These are phyloP conservation scores for Hanseniaspora singularis DNA, from an alignment of 805 yeast genomes.

Conservation along the genomic window DNA sequence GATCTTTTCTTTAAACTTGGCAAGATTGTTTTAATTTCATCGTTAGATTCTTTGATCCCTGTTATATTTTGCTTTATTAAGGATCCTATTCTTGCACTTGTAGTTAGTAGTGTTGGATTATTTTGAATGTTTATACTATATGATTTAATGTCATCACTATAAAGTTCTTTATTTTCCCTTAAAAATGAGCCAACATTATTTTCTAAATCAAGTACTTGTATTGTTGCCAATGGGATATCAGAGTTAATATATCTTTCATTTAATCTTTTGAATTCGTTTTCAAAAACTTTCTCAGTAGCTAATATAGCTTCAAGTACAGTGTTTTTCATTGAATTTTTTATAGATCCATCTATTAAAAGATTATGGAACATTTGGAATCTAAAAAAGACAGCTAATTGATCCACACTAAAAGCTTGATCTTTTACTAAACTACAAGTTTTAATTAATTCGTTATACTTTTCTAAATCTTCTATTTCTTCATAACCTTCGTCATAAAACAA, in stretches of 20 bases:
- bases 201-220: constrained; percentile 1
- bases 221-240: constrained; percentile 11
- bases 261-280: neutral
- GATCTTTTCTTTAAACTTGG: constrained; percentile 6
- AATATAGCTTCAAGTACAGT: constrained; percentile 10
- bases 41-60: neutral
- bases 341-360: constrained; percentile 8
- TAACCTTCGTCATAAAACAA: constrained; percentile 29
- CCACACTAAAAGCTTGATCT: constrained; percentile 4
- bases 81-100: neutral
- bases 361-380: constrained; percentile 13
- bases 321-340: constrained; percentile 8
- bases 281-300: constrained; percentile 8
- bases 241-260: constrained; percentile 3
- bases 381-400: constrained; percentile 12
- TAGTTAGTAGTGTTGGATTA: neutral
- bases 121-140: neutral
- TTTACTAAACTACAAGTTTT: neutral
- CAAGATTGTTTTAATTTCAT: neutral
- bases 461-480: constrained; percentile 24
- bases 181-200: constrained; percentile 11
- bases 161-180: constrained; percentile 2
- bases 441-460: constrained; percentile 5
- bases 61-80: constrained; percentile 11
- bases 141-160: constrained; percentile 2